Evolutionary conservation across 768 basidiomycete species (phyloP).

Genomic region (Neoboletus subvelutipes): DNA sequence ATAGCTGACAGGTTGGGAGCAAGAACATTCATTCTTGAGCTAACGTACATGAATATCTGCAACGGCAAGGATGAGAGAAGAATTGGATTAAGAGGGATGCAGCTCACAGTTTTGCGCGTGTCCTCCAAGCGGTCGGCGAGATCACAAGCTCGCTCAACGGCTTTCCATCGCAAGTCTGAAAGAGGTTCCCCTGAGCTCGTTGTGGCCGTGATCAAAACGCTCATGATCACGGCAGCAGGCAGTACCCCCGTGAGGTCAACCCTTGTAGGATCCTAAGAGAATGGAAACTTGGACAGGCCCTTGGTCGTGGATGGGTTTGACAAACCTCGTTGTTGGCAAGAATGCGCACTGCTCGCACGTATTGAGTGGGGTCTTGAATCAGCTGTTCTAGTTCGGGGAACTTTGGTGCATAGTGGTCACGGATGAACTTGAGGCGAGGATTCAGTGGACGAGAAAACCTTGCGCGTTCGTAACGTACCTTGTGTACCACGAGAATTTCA

Average conservation of each 20-base stretch:
- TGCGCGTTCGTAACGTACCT: constrained; percentile 46
- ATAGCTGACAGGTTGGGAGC: constrained; percentile 98
- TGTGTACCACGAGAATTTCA: constrained; percentile 95
- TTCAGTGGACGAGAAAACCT: constrained; percentile 10
- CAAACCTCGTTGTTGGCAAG: constrained; percentile 80
- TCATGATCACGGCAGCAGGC: constrained; percentile 90
- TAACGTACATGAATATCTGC: constrained; percentile 98
- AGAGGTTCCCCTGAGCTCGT: constrained; percentile 81
- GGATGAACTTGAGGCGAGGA: constrained; percentile 69
- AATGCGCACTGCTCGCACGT: constrained; percentile 85
- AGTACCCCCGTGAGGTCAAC: constrained; percentile 77
- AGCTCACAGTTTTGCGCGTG: constrained; percentile 76
- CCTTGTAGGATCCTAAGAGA: constrained; percentile 76
- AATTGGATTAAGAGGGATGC: background rate
- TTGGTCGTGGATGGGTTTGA: background rate
- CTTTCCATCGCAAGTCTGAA: constrained; percentile 67
- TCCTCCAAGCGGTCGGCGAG: constrained; percentile 87
- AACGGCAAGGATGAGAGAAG: constrained; percentile 3
- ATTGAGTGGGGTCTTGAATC: constrained; percentile 88
- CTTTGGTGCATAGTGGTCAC: constrained; percentile 92
- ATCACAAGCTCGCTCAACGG: constrained; percentile 83
- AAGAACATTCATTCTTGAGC: constrained; percentile 97
- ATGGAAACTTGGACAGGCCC: background rate
- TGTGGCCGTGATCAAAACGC: constrained; percentile 92
- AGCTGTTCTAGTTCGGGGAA: constrained; percentile 98